These are phyloP conservation scores for Aspergillus cejpii DNA, from an alignment of 2,329 filamentous ascomycete species.

Conservation along the genomic window DNA sequence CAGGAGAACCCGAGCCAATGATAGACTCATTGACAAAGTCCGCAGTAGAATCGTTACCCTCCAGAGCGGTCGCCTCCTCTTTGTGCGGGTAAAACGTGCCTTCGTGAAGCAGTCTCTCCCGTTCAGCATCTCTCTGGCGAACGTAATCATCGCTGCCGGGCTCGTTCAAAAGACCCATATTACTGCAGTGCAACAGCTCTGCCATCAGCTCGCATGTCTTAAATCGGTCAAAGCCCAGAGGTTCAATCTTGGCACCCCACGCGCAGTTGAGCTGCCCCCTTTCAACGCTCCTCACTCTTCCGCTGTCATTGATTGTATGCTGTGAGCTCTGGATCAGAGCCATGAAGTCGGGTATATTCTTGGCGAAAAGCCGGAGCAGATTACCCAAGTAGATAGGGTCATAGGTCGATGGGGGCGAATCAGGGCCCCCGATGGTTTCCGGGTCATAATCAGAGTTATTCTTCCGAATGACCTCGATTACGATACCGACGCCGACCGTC, in stretches of 20 bases:
- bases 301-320: conserved; percentile 51
- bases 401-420: conserved; percentile 69
- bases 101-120: conserved; percentile 69
- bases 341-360: conserved; percentile 92
- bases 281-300: conserved; percentile 55
- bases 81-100: conserved; percentile 56
- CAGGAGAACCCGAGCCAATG: conserved; percentile 47
- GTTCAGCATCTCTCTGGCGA: conserved; percentile 67
- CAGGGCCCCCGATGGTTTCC: conserved; percentile 75
- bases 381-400: conserved; percentile 96
- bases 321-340: conserved; percentile 70
- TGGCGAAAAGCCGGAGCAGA: conserved; percentile 78
- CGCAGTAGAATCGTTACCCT: conserved; percentile 47
- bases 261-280: conserved; percentile 74
- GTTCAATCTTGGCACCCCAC: conserved; percentile 85
- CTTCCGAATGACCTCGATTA: conserved; percentile 97
- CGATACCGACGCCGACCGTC: conserved; percentile 91
- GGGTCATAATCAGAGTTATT: conserved; percentile 99
- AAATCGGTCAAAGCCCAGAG: conserved; percentile 92
- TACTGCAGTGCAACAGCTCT: conserved; percentile 92
- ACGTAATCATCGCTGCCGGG: conserved; percentile 83
- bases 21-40: conserved; percentile 40
- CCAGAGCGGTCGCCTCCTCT: conserved; percentile 48
- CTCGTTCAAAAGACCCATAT: conserved; percentile 95
- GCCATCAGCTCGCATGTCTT: conserved; percentile 99